Conservation (phyloP, 306 rosid genomes). For the Hippophae gyantsensis region DNA sequence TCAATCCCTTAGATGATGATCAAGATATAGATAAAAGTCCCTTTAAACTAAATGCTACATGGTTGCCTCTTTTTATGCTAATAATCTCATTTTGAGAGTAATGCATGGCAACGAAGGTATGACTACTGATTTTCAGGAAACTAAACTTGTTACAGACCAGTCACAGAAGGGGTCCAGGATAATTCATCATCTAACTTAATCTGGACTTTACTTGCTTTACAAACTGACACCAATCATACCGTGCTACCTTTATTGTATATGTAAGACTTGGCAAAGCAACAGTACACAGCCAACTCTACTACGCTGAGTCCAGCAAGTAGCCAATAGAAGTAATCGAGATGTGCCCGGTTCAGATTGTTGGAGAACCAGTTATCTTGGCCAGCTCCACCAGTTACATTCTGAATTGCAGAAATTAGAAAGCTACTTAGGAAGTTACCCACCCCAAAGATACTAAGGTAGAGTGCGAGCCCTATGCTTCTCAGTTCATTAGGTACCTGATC, state of each 20-base stretch:
- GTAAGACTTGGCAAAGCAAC: slow-evolving; percentile 23
- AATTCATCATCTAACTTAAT: too few relatives aligned
- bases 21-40: too few relatives aligned
- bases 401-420: slow-evolving; percentile 39
- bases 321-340: slow-evolving; percentile 62
- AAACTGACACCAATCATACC: too few relatives aligned
- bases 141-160: too few relatives aligned
- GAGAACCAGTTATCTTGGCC: slow-evolving; percentile 49
- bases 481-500: slow-evolving; percentile 59
- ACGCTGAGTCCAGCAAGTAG: slow-evolving; percentile 34
- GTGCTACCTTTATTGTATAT: background rate
- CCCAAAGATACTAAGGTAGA: slow-evolving; percentile 47
- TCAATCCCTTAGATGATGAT: too few relatives aligned
- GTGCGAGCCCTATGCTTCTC: slow-evolving; percentile 59
- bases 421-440: slow-evolving; percentile 59
- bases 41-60: too few relatives aligned
- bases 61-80: too few relatives aligned
- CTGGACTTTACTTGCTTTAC: too few relatives aligned
- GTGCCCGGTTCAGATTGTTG: slow-evolving; percentile 45
- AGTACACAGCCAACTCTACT: slow-evolving; percentile 17
- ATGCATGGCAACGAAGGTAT: too few relatives aligned
- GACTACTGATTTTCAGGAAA: too few relatives aligned
- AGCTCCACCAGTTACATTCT: slow-evolving; percentile 21
- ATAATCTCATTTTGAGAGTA: too few relatives aligned
- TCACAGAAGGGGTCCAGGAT: too few relatives aligned